Evolutionary conservation across 495 filamentous ascomycete species (phyloP), one percentile per base, ranked within the genome.

Genomic region (Aspergillus cavernicola): DNA sequence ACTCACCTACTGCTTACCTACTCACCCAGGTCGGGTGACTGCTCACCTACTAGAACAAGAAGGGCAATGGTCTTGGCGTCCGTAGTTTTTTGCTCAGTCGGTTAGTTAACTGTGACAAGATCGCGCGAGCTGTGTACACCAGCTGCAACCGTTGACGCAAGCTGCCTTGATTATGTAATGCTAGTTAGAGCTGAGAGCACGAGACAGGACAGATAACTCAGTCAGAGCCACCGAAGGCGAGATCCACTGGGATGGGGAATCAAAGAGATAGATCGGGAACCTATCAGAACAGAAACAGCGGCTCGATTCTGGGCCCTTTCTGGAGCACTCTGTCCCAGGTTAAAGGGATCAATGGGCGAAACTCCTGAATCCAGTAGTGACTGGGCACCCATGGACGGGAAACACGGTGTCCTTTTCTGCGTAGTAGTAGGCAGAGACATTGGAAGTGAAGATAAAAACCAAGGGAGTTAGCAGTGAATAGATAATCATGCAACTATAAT

Each of bases 331-430:
- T 7, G 39, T 41, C 37, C 46, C 37, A 41, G 49, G 26, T 46
- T 28, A 32, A 50, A 39, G 42, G 47, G 32, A 51, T 39, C 49
- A 48, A 42, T 44, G 50, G 42, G n/a, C n/a, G n/a, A n/a, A n/a
- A n/a, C n/a, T n/a, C n/a, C n/a, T n/a, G n/a, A n/a, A n/a, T n/a
- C n/a, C n/a, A n/a, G n/a, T n/a, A n/a, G 36, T 53, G 29, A 20
- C 45, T 37, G 31, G 26, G 23, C 24, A 5, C 38, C 50, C 28
- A 52, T 46, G 18, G 38, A 49, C 53, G 60, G 57, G 57, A 66
- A 71, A 75, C 73, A 76, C 71, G 46, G 73, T 76, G 73, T 74
- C 73, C 73, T 75, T 56, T 71, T 66, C 47, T 24, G n/a, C n/a
- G n/a, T n/a, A n/a, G n/a, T n/a, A 44, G 36, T 33, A 53, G 55